Conservation (phyloP, 768 basidiomycete genomes). For the Albatrellus ellisii region DNA sequence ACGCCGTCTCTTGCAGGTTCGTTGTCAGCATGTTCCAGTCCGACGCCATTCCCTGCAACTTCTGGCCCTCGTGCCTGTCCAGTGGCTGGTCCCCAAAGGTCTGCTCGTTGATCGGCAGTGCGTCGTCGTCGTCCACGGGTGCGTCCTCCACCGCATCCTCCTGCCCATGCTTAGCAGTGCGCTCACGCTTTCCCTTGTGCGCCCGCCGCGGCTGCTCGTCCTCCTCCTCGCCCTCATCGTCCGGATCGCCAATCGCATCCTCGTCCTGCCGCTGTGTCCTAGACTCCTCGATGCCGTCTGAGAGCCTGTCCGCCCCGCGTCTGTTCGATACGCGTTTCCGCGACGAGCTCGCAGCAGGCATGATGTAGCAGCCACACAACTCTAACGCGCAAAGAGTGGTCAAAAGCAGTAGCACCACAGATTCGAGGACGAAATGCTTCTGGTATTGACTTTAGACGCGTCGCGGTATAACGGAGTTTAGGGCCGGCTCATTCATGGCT, state of each 20-base stretch:
- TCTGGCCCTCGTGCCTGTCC: conserved; percentile 33
- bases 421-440: no score
- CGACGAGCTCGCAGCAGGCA: conserved; percentile 20
- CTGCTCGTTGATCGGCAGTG: conserved; percentile 43
- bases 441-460: conserved; percentile 13
- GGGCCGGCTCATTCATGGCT: conserved; percentile 17
- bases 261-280: conserved; percentile 22
- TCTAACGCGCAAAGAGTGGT: neutral
- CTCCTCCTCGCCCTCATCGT: conserved; percentile 26
- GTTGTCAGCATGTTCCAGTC: conserved; percentile 51
- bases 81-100: conserved; percentile 60
- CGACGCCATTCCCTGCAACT: conserved; percentile 39
- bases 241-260: conserved; percentile 30
- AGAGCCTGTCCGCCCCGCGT: conserved; percentile 35
- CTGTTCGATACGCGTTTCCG: conserved; percentile 25
- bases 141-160: conserved; percentile 19
- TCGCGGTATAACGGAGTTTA: conserved; percentile 12
- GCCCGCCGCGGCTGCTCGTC: conserved; percentile 22
- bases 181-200: conserved; percentile 21
- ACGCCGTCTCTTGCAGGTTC: conserved; percentile 31
- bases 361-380: conserved; percentile 17
- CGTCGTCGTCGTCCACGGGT: conserved; percentile 26
- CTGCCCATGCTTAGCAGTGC: no score
- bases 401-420: no score
- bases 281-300: conserved; percentile 47